Evolutionary conservation across 1,284 basidiomycete genomes (phyloP), one percentile per base, ranked within the genome.

Genomic region (Ganoderma resinaceum): DNA sequence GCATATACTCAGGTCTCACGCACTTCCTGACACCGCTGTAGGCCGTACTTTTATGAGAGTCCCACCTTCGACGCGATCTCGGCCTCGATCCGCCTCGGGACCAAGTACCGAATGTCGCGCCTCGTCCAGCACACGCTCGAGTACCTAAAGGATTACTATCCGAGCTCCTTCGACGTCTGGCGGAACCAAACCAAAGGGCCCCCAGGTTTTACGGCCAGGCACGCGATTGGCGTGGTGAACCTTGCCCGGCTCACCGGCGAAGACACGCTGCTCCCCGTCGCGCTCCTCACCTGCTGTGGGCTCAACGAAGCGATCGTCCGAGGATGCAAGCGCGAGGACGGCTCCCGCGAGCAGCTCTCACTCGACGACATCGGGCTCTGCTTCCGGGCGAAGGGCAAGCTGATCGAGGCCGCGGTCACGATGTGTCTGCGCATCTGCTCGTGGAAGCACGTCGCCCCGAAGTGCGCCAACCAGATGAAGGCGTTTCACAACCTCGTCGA

Each of bases 71-170:
- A 57, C 37, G 23, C 59, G 18, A 11, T 65, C 6, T 62, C 38
- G n/a, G 57, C 68, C 8, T 18, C 65, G 23, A 53, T 62, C 18
- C 65, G 62, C 37, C 65, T 70, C 42, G 61, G 62, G 12, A 66
- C 64, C 69, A 67, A 70, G 53, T 67, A 70, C 14, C 49, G 62
- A 3, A 64, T 65, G 12, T 63, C 52, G 33, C 58, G 62, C 37
- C 35, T 67, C 40, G 59, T 59, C 29, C 20, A 52, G 31, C 42
- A 52, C 40, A 29, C 38, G 20, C 14, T 67, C 43, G 37, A 55
- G 11, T 33, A 35, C n/a, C 55, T 64, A 1, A 16, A 37, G 35
- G 6, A 58, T 2, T 37, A 31, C 53, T 59, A 38, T 16, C 8
- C 63, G 18, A n/a, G 35, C 29, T 35, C 58, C 20, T 53, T 59